These are phyloP conservation scores for Sugiyamaella valdiviana DNA, from an alignment of 805 yeast species.

Conservation along the genomic window DNA sequence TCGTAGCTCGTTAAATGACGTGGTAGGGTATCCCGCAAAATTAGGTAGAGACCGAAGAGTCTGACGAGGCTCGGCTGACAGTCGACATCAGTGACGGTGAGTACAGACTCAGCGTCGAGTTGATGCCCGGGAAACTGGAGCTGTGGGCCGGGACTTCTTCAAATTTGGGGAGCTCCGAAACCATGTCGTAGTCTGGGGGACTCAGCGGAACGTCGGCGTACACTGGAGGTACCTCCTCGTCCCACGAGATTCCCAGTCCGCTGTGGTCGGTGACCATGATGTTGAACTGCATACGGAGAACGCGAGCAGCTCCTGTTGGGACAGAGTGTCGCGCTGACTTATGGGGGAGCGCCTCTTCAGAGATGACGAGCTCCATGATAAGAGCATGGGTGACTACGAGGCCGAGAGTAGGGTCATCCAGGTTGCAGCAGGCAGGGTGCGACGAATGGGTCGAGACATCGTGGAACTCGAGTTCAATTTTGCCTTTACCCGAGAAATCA, in stretches of 20 bases:
- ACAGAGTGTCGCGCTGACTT: constrained; percentile 30
- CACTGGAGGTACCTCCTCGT: constrained; percentile 97
- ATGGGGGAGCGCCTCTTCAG: constrained; percentile 57
- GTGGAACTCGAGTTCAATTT: constrained; percentile 51
- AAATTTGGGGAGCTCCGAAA: constrained; percentile 20
- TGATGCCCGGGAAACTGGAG: constrained; percentile 16
- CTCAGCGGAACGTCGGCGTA: constrained; percentile 80
- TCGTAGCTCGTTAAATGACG: background rate
- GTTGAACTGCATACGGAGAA: constrained; percentile 89
- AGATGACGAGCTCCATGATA: constrained; percentile 84
- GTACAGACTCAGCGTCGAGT: constrained; percentile 6
- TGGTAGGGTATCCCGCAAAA: background rate
- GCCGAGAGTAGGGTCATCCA: constrained; percentile 76
- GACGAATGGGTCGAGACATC: constrained; percentile 30
- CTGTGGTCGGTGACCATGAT: constrained; percentile 79
- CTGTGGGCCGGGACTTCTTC: constrained; percentile 16
- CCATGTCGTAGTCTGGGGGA: constrained; percentile 70
- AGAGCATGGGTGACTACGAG: constrained; percentile 68
- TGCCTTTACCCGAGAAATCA: constrained; percentile 73
- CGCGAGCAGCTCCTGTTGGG: constrained; percentile 87
- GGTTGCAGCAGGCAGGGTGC: constrained; percentile 63
- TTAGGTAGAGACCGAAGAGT: background rate
- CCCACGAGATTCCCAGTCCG: constrained; percentile 97
- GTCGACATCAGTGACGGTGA: constrained; percentile 8
- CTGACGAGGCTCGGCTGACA: constrained; percentile 3